A percentile compares a stretch with the other conserved stretches of the same genome.
phyloP scores from a whole-genome alignment of 192 early-diverging fungal species.

The Podochytrium sp. region DNA sequence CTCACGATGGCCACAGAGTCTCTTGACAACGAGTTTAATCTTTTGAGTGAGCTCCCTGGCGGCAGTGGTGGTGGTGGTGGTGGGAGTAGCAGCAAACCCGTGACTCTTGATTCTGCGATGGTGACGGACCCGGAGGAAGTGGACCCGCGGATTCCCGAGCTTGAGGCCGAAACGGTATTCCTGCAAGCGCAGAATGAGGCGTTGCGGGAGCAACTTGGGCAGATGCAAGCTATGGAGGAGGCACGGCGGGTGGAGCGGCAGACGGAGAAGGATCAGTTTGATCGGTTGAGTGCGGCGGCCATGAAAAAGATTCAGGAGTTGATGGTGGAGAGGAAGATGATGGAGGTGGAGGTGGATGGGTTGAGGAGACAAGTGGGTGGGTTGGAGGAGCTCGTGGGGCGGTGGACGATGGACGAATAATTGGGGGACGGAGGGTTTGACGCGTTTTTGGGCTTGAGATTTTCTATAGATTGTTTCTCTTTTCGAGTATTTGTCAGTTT shows the following conservation, averaged over 20 bases:
- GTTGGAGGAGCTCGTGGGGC: constrained; percentile 10
- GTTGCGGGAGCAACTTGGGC: constrained; percentile 6
- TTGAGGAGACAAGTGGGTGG: constrained; percentile 38
- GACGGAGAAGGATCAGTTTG: constrained; percentile 42
- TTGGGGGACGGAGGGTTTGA: background rate
- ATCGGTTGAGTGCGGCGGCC: constrained; percentile 43
- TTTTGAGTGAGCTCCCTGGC: background rate
- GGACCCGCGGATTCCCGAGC: background rate
- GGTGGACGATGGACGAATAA: constrained; percentile 18
- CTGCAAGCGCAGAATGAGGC: constrained; percentile 6
- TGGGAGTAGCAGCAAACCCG: too few species aligned
- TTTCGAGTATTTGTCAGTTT: background rate
- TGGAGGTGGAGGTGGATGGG: constrained; percentile 43
- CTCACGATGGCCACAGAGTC: background rate
- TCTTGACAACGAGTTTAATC: background rate
- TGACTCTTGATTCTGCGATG: background rate
- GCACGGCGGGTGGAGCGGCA: constrained; percentile 13
- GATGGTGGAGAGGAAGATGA: constrained; percentile 42
- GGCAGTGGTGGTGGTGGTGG: background rate
- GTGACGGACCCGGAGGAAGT: background rate
- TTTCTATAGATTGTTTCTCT: background rate
- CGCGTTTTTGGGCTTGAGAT: background rate
- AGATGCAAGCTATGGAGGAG: constrained; percentile 29
- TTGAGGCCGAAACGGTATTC: constrained; percentile 31
- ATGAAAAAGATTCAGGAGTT: constrained; percentile 56